phyloP scores from a whole-genome alignment of 2,329 filamentous ascomycete genomes.

The Aspergillus melleus region DNA sequence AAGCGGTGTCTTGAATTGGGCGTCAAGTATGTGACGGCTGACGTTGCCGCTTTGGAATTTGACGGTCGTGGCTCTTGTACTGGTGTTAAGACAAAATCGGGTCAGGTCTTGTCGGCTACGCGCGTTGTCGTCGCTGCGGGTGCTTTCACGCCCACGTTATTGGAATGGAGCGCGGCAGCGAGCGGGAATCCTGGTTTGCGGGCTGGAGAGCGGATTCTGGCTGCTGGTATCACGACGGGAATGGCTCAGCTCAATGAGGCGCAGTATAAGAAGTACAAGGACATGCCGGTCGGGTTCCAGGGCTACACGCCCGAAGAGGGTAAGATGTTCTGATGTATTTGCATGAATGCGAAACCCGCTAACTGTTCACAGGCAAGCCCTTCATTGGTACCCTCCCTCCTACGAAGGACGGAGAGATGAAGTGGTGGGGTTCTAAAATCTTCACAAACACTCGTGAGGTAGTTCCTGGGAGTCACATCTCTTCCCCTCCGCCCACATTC shows the following conservation, averaged over 20 bases:
- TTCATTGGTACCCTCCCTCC: constrained; percentile 61
- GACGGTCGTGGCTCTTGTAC: constrained; percentile 44
- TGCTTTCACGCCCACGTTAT: constrained; percentile 35
- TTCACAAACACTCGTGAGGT: constrained; percentile 58
- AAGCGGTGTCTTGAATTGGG: constrained; percentile 54
- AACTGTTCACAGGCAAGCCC: constrained; percentile 43
- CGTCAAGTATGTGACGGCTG: constrained; percentile 58
- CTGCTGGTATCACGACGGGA: constrained; percentile 48
- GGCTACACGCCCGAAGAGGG: constrained; percentile 42
- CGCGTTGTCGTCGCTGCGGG: constrained; percentile 32
- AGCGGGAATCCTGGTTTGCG: constrained; percentile 44
- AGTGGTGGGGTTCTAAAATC: constrained; percentile 64
- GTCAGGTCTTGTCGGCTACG: constrained; percentile 26
- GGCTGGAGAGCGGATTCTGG: constrained; percentile 51
- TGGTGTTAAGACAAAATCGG: constrained; percentile 27
- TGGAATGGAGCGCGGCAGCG: constrained; percentile 49
- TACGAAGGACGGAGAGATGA: constrained; percentile 48
- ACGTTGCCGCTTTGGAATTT: constrained; percentile 45
- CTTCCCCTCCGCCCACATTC: constrained; percentile 52
- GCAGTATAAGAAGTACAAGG: constrained; percentile 37
- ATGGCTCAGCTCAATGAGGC: constrained; percentile 48
- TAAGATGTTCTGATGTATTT: constrained; percentile 13
- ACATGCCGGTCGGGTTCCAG: constrained; percentile 49
- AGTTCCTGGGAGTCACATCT: constrained; percentile 55
- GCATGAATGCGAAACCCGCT: constrained; percentile 4